Evolutionary conservation across 2,329 filamentous ascomycete species (phyloP).

Genomic region (Clarireedia paspali): DNA sequence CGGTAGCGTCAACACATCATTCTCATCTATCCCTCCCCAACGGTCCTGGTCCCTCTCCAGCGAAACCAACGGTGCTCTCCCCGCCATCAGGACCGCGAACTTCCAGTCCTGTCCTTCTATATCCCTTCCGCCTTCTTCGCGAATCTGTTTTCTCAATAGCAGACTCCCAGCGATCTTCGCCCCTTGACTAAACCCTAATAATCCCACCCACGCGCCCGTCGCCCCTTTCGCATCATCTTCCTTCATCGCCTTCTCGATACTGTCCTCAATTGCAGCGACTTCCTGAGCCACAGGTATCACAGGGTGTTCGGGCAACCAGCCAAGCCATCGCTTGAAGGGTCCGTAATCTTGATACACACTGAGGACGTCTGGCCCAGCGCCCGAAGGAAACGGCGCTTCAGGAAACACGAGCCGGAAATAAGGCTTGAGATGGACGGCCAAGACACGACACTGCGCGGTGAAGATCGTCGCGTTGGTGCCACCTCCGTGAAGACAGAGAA

Average conservation of each 20-base stretch:
- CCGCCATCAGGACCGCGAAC: constrained; percentile 57
- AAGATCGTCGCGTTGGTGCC: constrained; percentile 68
- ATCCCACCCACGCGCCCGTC: constrained; percentile 47
- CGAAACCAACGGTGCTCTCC: constrained; percentile 50
- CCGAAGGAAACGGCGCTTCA: constrained; percentile 58
- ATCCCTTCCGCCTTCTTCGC: constrained; percentile 3
- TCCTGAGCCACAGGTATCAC: constrained; percentile 34
- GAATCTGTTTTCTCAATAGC: constrained; percentile 50
- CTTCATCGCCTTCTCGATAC: constrained; percentile 41
- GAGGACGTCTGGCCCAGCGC: constrained; percentile 52
- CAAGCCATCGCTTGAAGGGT: constrained; percentile 58
- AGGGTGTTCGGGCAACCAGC: constrained; percentile 55
- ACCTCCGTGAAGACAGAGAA: constrained; percentile 76
- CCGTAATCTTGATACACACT: constrained; percentile 57
- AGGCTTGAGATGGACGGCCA: background rate
- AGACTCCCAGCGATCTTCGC: constrained; percentile 54
- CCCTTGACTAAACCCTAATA: constrained; percentile 63
- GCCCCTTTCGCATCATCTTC: constrained; percentile 41
- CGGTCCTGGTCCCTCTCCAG: constrained; percentile 29
- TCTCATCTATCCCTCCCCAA: constrained; percentile 32
- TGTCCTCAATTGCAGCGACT: constrained; percentile 33
- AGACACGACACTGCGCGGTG: constrained; percentile 54
- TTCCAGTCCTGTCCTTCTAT: constrained; percentile 33
- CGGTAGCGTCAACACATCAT: constrained; percentile 40
- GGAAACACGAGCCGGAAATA: constrained; percentile 65